Base-by-base conservation (phyloP, 768 basidiomycete species). In the Lanmaoa pseudosensibilis region DNA sequence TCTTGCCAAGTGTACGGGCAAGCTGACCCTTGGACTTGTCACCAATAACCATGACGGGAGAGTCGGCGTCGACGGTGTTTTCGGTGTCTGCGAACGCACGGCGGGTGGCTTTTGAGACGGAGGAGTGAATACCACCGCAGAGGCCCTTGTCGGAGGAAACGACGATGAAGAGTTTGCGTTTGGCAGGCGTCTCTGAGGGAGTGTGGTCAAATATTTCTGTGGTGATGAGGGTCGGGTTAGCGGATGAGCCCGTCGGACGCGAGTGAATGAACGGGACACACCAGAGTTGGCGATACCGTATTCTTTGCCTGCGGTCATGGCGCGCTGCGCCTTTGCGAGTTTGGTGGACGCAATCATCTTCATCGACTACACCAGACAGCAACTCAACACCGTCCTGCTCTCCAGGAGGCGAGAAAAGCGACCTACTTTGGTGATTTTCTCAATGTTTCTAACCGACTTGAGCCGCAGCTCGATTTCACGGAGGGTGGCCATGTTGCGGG, bases 311-410 rank as follows among this genome's bases (percentile, higher is more conserved):
- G 83, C 83, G 60, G 78, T 77, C 92, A 98, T 95, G 58, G 94
- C 93, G 64, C 87, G 83, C 80, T 96, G 93, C 51, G 96, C 97
- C 78, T 96, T 94, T 66, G 87, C 84, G 36, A 99, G 87, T 75
- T 95, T 94, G 50, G 95, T 96, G 49, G 96, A 98, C 55, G 95
- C 96, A 81, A 98, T 96, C 85, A 99, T 95, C 83, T 97, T 96
- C 93, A 97, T 96, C 48, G 94, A 93, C 90, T 94, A 68, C 15
- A 69, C 37, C 45, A 36, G 18, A 39, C 52, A 56, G 16, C 46
- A 9, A 44, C 58, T 46, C 47, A 59, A 53, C 47, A 30, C 45
- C 48, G 18, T 40, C 21, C 16, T 33, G 2, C 13, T 10, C 41
- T 44, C 19, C n/a, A n/a, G n/a, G n/a, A 30, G 21, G 33, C 23